A percentile compares a stretch with the other conserved stretches of the same genome.
Conservation (phyloP, 352 stramenopile species). For the Chrysophaeum taylorii region DNA sequence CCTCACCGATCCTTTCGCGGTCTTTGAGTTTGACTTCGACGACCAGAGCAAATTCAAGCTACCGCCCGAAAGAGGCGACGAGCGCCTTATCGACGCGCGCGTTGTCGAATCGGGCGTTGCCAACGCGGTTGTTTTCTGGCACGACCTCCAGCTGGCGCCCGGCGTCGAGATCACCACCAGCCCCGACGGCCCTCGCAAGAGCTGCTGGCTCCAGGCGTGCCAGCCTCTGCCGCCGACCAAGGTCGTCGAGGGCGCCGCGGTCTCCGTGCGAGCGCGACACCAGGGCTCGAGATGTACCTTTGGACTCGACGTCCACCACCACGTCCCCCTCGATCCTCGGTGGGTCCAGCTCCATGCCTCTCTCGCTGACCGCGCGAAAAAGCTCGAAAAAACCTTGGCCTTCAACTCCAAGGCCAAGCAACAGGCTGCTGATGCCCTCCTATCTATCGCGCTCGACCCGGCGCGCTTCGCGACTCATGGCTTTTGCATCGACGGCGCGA, state of each 20-base stretch:
- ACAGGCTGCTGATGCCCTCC: background rate
- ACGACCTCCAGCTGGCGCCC: background rate
- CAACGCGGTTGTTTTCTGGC: slow-evolving; percentile 16
- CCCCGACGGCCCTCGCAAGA: background rate
- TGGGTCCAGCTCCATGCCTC: background rate
- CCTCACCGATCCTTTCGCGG: background rate
- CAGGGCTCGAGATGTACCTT: slow-evolving; percentile 3
- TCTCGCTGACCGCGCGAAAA: background rate
- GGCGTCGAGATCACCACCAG: background rate
- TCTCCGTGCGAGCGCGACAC: background rate
- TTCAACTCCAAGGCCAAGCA: background rate
- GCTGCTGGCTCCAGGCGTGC: slow-evolving; percentile 8
- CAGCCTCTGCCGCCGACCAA: background rate
- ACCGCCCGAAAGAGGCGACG: background rate
- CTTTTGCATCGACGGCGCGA: no score
- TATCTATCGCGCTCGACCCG: background rate
- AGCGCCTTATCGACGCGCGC: background rate
- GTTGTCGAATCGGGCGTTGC: background rate
- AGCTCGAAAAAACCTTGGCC: slow-evolving; percentile 10
- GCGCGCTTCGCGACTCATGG: background rate
- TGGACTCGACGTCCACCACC: background rate
- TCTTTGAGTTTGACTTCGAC: slow-evolving; percentile 11
- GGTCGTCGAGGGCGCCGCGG: background rate
- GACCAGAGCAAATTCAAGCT: background rate
- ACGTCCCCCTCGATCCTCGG: background rate